phyloP scores from a whole-genome alignment of 345 rosid species.

The Ceriops decandra region DNA sequence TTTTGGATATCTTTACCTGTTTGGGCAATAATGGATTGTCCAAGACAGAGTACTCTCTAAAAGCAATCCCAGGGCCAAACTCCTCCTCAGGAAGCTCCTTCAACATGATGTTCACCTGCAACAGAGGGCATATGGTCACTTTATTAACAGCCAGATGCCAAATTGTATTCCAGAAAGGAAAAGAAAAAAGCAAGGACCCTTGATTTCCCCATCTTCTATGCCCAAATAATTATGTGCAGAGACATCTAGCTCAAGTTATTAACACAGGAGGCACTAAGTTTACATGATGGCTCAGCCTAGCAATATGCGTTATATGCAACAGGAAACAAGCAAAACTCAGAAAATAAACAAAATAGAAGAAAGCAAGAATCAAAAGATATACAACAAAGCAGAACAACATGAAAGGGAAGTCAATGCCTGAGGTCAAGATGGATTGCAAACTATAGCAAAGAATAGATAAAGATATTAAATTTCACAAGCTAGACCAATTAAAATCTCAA shows the following conservation, averaged over 20 bases:
- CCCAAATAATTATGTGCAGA: neutral
- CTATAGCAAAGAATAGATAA: neutral
- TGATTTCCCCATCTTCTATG: neutral
- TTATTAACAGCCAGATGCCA: neutral
- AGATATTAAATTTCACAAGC: no score
- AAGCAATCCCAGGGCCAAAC: conserved; percentile 72
- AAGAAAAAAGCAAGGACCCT: neutral
- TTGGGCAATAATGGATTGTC: conserved; percentile 73
- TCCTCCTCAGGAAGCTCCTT: conserved; percentile 67
- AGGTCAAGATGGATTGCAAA: neutral
- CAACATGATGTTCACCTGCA: conserved; percentile 80
- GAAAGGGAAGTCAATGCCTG: neutral
- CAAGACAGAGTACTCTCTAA: conserved; percentile 86
- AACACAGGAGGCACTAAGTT: neutral
- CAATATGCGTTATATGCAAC: neutral
- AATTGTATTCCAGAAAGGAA: neutral
- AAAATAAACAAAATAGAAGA: neutral
- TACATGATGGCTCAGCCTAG: neutral
- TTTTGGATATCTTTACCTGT: conserved; percentile 43
- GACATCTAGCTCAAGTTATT: neutral
- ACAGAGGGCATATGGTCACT: conserved; percentile 9
- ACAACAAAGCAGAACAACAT: neutral
- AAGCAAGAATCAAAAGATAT: neutral
- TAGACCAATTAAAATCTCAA: no score
- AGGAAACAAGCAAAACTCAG: neutral